Percentiles rank a stretch among this genome's conserved stretches.
Evolutionary conservation across 1,284 basidiomycete genomes (phyloP).

Genomic region (Papiliotrema terrestris): DNA sequence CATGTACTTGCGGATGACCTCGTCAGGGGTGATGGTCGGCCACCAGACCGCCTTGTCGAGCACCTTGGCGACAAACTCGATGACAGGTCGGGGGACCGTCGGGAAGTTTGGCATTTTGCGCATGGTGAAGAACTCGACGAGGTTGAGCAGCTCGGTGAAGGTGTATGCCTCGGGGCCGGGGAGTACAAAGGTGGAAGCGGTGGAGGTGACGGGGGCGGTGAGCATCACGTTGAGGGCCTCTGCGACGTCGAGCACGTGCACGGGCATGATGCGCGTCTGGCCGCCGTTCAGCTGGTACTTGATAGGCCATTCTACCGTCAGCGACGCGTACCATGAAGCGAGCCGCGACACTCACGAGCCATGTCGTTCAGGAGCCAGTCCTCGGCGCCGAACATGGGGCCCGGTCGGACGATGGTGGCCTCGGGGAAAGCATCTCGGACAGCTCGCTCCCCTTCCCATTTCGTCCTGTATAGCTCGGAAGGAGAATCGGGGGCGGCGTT

Average conservation of each 20-base stretch:
- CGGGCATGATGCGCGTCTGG: constrained; percentile 81
- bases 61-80: constrained; percentile 62
- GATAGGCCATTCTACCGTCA: constrained; percentile 72
- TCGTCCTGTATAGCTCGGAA: constrained; percentile 82
- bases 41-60: constrained; percentile 79
- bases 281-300: constrained; percentile 91
- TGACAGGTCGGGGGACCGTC: constrained; percentile 72
- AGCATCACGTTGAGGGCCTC: constrained; percentile 82
- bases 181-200: constrained; percentile 68
- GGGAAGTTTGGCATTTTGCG: constrained; percentile 64
- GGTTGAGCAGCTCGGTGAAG: constrained; percentile 75
- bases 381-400: constrained; percentile 84
- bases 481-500: constrained; percentile 78
- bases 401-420: constrained; percentile 87
- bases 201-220: constrained; percentile 59
- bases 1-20: constrained; percentile 82
- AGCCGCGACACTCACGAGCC: constrained; percentile 60
- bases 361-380: constrained; percentile 93
- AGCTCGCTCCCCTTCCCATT: constrained; percentile 83
- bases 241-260: constrained; percentile 92
- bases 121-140: constrained; percentile 78
- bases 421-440: constrained; percentile 80
- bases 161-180: constrained; percentile 87
- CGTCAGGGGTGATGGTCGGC: constrained; percentile 88
- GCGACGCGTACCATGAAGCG: not conserved